These are phyloP conservation scores for Ophiocordyceps australis DNA, from an alignment of 2,329 filamentous ascomycete species.

Conservation along the genomic window DNA sequence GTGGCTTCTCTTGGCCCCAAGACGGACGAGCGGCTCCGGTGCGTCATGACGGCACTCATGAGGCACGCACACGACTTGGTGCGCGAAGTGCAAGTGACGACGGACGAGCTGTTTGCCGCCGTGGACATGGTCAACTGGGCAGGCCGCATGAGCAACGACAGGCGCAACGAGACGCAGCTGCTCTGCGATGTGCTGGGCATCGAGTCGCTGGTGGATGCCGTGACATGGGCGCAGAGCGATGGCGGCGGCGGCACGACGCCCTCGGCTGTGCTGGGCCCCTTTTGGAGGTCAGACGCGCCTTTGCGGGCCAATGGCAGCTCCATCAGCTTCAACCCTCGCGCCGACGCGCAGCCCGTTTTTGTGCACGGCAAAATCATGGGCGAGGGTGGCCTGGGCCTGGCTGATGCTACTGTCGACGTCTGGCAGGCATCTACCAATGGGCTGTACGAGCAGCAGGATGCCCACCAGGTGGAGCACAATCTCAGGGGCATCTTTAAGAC, in stretches of 20 bases:
- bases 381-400: slow-evolving; percentile 43
- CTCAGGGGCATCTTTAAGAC: slow-evolving; percentile 56
- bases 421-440: slow-evolving; percentile 67
- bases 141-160: slow-evolving; percentile 49
- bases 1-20: slow-evolving; percentile 58
- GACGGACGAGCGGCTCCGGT: slow-evolving; percentile 46
- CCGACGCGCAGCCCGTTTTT: slow-evolving; percentile 31
- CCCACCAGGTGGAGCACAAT: slow-evolving; percentile 52
- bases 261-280: slow-evolving; percentile 68
- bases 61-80: slow-evolving; percentile 67
- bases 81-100: slow-evolving; percentile 60
- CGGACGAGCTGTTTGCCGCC: slow-evolving; percentile 63
- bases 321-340: slow-evolving; percentile 37
- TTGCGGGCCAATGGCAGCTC: slow-evolving; percentile 48
- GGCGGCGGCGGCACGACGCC: slow-evolving; percentile 50
- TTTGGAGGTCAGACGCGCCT: slow-evolving; percentile 62
- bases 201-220: slow-evolving; percentile 33
- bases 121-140: slow-evolving; percentile 40
- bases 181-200: slow-evolving; percentile 58
- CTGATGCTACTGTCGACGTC: slow-evolving; percentile 50
- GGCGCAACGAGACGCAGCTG: slow-evolving; percentile 56
- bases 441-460: slow-evolving; percentile 56
- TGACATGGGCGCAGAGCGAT: neutral
- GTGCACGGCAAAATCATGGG: slow-evolving; percentile 45
- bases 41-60: slow-evolving; percentile 50